phyloP scores from a whole-genome alignment of 2,329 filamentous ascomycete genomes.

The Coniochaeta ligniaria region DNA sequence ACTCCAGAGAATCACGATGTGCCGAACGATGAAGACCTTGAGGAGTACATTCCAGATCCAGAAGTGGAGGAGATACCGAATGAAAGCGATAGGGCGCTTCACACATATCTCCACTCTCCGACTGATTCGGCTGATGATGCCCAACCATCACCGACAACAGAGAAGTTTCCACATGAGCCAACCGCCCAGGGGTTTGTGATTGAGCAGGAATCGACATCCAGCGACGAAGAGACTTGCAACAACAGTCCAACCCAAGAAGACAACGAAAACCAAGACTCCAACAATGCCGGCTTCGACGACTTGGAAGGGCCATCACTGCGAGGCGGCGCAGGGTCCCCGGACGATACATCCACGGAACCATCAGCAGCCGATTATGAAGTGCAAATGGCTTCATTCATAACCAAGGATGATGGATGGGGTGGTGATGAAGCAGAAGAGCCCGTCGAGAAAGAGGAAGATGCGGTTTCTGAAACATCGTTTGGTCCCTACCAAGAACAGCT shows the following conservation, averaged over 20 bases:
- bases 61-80: no score
- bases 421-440: background rate
- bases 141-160: no score
- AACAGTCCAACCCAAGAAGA: background rate
- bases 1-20: background rate
- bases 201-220: no score
- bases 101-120: no score
- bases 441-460: background rate
- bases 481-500: background rate
- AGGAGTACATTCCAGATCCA: no score
- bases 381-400: background rate
- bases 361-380: background rate
- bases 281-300: background rate
- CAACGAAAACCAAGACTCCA: background rate
- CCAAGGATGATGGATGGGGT: background rate
- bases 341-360: background rate
- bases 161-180: no score
- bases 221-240: no score
- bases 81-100: no score
- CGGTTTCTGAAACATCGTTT: background rate
- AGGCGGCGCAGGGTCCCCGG: background rate
- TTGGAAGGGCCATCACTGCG: background rate
- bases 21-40: background rate
- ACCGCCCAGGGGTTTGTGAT: no score
- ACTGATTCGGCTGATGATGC: no score